Conservation (phyloP, 2,329 filamentous ascomycete species). For the Neopestalotiopsis sp. region DNA sequence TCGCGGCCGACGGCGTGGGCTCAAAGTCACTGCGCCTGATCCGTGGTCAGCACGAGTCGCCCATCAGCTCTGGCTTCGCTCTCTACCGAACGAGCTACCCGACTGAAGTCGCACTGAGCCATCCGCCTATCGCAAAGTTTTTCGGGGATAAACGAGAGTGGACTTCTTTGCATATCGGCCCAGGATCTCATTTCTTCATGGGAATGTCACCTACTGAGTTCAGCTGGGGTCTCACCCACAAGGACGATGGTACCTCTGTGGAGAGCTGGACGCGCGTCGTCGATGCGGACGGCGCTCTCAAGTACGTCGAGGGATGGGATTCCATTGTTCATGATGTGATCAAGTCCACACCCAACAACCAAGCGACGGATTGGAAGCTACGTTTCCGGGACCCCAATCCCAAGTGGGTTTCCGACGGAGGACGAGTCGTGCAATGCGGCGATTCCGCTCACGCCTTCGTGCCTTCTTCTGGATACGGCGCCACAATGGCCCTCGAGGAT, state of each 20-base stretch:
- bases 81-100: conserved; percentile 27
- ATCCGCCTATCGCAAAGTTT: background rate
- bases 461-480: conserved; percentile 38
- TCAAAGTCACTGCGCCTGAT: conserved; percentile 7
- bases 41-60: background rate
- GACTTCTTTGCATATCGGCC: background rate
- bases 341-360: conserved; percentile 14
- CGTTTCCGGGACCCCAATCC: conserved; percentile 28
- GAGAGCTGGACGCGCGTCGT: conserved; percentile 45
- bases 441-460: conserved; percentile 41
- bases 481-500: conserved; percentile 40
- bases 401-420: conserved; percentile 31
- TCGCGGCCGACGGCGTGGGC: conserved; percentile 14
- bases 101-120: background rate
- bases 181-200: background rate
- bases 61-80: conserved; percentile 25
- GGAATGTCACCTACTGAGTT: background rate
- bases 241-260: conserved; percentile 45
- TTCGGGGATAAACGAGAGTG: background rate
- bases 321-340: conserved; percentile 39
- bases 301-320: conserved; percentile 30
- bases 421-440: conserved; percentile 37
- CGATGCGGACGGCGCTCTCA: conserved; percentile 41
- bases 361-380: conserved; percentile 28
- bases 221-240: conserved; percentile 28